Evolutionary conservation across 1,284 basidiomycete genomes (phyloP), one percentile per base, ranked within the genome.

Genomic region (Salmacisia buchloeana): DNA sequence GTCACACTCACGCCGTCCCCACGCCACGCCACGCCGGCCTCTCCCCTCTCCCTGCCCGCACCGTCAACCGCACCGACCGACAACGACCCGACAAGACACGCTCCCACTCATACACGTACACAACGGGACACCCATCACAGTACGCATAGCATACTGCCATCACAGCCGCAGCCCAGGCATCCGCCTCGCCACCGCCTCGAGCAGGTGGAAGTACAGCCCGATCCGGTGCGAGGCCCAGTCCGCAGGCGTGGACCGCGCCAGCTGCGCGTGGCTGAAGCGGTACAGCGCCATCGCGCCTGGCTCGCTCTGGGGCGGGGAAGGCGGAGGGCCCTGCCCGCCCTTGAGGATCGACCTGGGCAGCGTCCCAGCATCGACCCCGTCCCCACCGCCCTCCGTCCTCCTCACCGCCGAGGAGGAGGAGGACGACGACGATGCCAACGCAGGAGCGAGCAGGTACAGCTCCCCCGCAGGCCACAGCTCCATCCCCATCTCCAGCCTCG

Each of bases 381-480:
- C 49, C 49, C 29, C 29, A 13, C 46, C 46, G 25, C 43, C 21
- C 43, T 43, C 23, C 39, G 15, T 43, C 18, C 39, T 21, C 4
- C 15, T 15, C 5, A 15, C 39, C 18, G 18, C 15, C 5, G 39
- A 43, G 18, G 18, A 15, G 23, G n/a, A 25, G 1, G 46, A 52
- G n/a, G 49, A 54, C 1, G 49, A 54, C 27, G 49, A n/a, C n/a
- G n/a, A n/a, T n/a, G n/a, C n/a, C n/a, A n/a, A 12, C 49, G 49
- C 25, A 27, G 29, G 29, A 18, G 49, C 49, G 9, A 54, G 49
- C 29, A 54, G 29, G 49, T 15, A 54, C 29, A 54, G 49, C 13
- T 54, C 49, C 15, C 49, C 49, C 25, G 49, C 49, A 27, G 49
- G 49, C 49, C 49, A 54, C 13, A 54, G 25, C 49, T 15, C 27